phyloP scores from a whole-genome alignment of 2,329 filamentous ascomycete species.

The Cordyceps tenuipes region DNA sequence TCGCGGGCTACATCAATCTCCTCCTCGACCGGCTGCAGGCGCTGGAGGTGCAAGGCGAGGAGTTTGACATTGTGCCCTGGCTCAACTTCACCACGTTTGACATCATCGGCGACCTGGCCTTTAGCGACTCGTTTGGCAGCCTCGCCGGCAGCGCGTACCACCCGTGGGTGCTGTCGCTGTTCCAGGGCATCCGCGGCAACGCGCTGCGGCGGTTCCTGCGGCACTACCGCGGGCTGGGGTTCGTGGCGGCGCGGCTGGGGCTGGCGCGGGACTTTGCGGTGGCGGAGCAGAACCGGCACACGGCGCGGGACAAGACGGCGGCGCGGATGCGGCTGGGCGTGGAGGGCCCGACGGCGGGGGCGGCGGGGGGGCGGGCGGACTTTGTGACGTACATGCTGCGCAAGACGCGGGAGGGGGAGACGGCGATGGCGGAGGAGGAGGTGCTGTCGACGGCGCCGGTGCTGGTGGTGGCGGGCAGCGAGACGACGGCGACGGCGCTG shows the following conservation, averaged over 20 bases:
- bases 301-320: conserved; percentile 17
- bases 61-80: conserved; percentile 24
- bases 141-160: conserved; percentile 22
- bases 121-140: conserved; percentile 33
- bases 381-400: conserved; percentile 23
- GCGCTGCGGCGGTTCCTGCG: conserved; percentile 13
- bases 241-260: neutral
- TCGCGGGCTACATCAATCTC: conserved; percentile 21
- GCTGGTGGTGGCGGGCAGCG: conserved; percentile 24
- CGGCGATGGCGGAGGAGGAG: conserved; percentile 27
- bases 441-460: conserved; percentile 20
- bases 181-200: conserved; percentile 11
- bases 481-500: conserved; percentile 26
- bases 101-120: conserved; percentile 33
- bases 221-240: neutral
- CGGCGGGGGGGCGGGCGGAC: neutral
- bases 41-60: conserved; percentile 13
- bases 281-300: neutral
- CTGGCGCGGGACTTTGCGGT: neutral
- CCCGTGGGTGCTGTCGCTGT: conserved; percentile 20
- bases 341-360: neutral
- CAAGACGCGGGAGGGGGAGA: conserved; percentile 21
- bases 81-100: conserved; percentile 32
- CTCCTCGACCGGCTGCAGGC: conserved; percentile 18
- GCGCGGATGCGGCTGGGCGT: neutral